Base-by-base conservation (phyloP, 2,329 filamentous ascomycete species). In the Penicillium rolfsii region DNA sequence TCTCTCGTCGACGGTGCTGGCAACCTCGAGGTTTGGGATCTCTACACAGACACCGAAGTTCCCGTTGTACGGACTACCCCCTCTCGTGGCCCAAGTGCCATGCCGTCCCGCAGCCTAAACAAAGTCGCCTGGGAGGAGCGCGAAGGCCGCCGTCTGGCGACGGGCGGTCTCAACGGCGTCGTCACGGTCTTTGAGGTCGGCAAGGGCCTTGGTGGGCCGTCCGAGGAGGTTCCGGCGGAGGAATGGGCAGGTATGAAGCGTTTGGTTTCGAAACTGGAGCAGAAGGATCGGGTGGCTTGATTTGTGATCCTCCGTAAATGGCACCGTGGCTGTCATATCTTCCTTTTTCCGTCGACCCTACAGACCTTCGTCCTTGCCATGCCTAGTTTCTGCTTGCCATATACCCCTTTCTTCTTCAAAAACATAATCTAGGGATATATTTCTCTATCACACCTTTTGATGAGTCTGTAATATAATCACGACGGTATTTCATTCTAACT, bases 191-290 rank as follows among this genome's bases (percentile, higher is more conserved):
- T 98, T 73, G 95, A 99, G 78, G 94, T 99, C 26, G 79, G 79
- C 30, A 79, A 98, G 89, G 92, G 26, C 81, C 84, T 70, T 87
- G 93, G 67, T 76, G 93, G 93, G 28, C 93, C 93, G n/a, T 88
- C 90, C 67, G 95, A 98, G 71, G 85, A 87, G 36, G 84, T 91
- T 41, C 89, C 90, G 74, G 87, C 87, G 55, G 95, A 99, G 71
- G 94, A 98, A 76, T 99, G 95, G 94, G 86, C 89, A 5, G 91
- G 86, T 38, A 91, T 99, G 67, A 98, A 97, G 87, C 93, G 92
- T 77, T 81, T 97, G 73, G 86, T 97, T 26, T 88, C 86, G 45
- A 86, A 89, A 70, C 79, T 94, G 62, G 93, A 96, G 77, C 78
- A 79, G 64, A 76, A 71, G 65, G 76, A 77, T 64, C 72, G 72